phyloP scores from a whole-genome alignment of 2,329 filamentous ascomycete species.

The Sporothrix protearum region DNA sequence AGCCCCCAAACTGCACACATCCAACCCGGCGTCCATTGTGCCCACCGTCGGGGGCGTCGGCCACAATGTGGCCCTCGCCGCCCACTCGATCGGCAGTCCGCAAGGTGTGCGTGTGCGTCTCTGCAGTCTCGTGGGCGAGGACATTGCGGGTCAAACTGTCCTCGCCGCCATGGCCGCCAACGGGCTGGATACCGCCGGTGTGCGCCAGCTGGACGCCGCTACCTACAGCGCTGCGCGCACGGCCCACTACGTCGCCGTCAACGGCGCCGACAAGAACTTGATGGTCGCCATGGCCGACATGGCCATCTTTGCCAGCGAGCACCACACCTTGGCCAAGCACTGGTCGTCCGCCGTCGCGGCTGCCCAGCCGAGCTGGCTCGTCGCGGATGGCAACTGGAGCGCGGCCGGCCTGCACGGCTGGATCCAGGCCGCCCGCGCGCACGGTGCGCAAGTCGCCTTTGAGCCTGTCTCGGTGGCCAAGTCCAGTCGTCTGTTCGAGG shows the following conservation, averaged over 20 bases:
- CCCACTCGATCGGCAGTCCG: slow-evolving; percentile 61
- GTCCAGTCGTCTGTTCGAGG: slow-evolving; percentile 63
- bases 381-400: slow-evolving; percentile 86
- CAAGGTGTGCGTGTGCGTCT: slow-evolving; percentile 56
- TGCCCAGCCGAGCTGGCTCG: slow-evolving; percentile 67
- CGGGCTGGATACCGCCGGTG: slow-evolving; percentile 61
- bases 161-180: slow-evolving; percentile 61
- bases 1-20: slow-evolving; percentile 65
- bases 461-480: slow-evolving; percentile 88
- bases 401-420: slow-evolving; percentile 63
- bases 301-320: slow-evolving; percentile 59
- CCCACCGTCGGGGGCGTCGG: slow-evolving; percentile 89
- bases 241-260: slow-evolving; percentile 88
- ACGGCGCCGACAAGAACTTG: slow-evolving; percentile 77
- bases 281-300: slow-evolving; percentile 96
- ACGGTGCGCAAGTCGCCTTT: slow-evolving; percentile 64
- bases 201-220: slow-evolving; percentile 51
- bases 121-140: slow-evolving; percentile 77
- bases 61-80: slow-evolving; percentile 83
- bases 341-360: slow-evolving; percentile 59
- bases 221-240: slow-evolving; percentile 59
- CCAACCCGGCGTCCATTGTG: slow-evolving; percentile 76
- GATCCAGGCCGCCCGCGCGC: slow-evolving; percentile 57
- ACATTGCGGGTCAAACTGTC: slow-evolving; percentile 73
- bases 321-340: slow-evolving; percentile 47